Base-by-base conservation (phyloP, 208 protist species). In the Trypanosoma conorhini region DNA sequence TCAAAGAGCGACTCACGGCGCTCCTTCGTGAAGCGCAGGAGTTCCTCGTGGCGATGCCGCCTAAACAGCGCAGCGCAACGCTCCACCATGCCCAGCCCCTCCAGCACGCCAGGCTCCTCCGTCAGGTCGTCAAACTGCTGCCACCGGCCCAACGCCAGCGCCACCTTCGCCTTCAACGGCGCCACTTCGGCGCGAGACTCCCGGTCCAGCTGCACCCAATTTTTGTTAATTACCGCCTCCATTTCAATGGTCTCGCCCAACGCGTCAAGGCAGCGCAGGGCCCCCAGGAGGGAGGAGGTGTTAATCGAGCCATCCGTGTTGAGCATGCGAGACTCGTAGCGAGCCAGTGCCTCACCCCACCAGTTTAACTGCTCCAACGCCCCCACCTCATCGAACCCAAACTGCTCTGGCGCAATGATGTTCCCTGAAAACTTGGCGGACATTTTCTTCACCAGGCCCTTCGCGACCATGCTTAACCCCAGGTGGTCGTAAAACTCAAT, bases 311-410 rank as follows among this genome's bases (percentile, higher is more conserved):
- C 73, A 38, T 79, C 74, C 17, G 48, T 69, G 59, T 78, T 82
- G 19, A 65, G 65, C 77, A 94, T 82, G 48, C 85, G 77, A 12
- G 81, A 81, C 54, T 85, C 71, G 68, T 96, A 96, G 40, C 80
- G 86, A 62, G 72, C 67, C 54, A 94, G 76, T 5, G 91, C 91
- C 68, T 96, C 88, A 42, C 67, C 80, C 87, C 88, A 94, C 88
- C 89, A 94, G 50, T 94, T 88, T 54, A 96, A 83, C 76, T 96
- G 91, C 77, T 96, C 91, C 38, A 96, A 60, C 28, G 86, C 88
- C 33, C 82, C 84, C 19, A 94, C 80, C 57, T 90, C 87, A 61
- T 94, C 87, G 55, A 91, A 90, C 50, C 91, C 84, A 67, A 92
- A 89, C 71, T 92, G 76, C 52, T 86, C 82, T 76, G 85, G 76